phyloP scores from a whole-genome alignment of 495 filamentous ascomycete species.

The Aspergillus nidulans region DNA sequence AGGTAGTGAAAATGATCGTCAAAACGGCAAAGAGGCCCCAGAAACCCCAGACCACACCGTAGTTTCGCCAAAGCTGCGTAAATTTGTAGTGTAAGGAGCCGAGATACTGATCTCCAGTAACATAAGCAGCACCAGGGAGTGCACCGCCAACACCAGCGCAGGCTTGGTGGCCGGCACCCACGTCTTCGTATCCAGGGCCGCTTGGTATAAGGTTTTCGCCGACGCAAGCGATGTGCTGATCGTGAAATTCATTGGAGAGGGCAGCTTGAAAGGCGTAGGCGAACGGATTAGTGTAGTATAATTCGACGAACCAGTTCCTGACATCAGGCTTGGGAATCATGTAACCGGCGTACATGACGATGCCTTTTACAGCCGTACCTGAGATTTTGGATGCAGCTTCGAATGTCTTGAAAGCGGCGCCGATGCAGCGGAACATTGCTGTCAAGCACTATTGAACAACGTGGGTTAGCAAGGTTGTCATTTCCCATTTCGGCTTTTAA shows the following conservation, averaged over 20 bases:
- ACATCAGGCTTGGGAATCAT: slow-evolving; percentile 64
- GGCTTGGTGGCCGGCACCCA: slow-evolving; percentile 28
- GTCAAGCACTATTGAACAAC: slow-evolving; percentile 31
- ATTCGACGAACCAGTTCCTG: slow-evolving; percentile 75
- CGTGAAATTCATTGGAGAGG: slow-evolving; percentile 62
- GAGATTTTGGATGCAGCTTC: slow-evolving; percentile 54
- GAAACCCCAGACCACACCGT: slow-evolving; percentile 45
- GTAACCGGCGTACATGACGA: slow-evolving; percentile 57
- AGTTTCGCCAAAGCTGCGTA: slow-evolving; percentile 46
- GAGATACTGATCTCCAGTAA: slow-evolving; percentile 49
- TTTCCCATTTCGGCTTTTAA: neutral
- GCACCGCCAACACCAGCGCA: slow-evolving; percentile 54
- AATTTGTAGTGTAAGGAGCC: slow-evolving; percentile 45
- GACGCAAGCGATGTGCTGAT: slow-evolving; percentile 44
- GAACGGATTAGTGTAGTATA: slow-evolving; percentile 69
- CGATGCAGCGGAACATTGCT: slow-evolving; percentile 49
- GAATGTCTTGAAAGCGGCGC: slow-evolving; percentile 46
- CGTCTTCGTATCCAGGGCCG: slow-evolving; percentile 30
- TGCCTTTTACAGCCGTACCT: slow-evolving; percentile 36
- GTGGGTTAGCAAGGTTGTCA: neutral
- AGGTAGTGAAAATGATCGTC: slow-evolving; percentile 36
- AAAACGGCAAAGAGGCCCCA: slow-evolving; percentile 38
- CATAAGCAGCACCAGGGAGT: slow-evolving; percentile 34
- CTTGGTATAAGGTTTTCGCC: slow-evolving; percentile 43
- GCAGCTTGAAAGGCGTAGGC: slow-evolving; percentile 69